These are phyloP conservation scores for Naganishia liquefaciens DNA, from an alignment of 1,284 basidiomycete genomes.

Conservation along the genomic window DNA sequence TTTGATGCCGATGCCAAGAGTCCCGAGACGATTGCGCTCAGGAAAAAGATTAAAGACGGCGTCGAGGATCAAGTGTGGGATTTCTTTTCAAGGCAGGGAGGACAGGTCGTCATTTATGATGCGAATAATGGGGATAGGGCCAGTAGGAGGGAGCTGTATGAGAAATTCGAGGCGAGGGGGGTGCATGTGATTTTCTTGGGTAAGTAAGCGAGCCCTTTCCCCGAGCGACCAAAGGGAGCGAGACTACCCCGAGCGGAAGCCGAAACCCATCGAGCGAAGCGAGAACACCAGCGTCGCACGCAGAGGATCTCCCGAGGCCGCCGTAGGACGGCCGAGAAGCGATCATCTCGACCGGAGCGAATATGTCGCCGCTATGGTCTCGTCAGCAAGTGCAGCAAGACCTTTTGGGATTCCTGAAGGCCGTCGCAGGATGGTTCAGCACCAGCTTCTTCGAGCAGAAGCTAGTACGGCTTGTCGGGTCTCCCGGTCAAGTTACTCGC, in stretches of 20 bases:
- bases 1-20: constrained; percentile 74
- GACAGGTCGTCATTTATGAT: constrained; percentile 98
- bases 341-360: neutral
- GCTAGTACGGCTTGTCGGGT: too few relatives aligned
- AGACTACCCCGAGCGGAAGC: neutral
- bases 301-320: neutral
- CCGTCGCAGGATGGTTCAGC: too few relatives aligned
- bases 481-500: too few relatives aligned
- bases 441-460: too few relatives aligned
- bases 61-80: constrained; percentile 87
- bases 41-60: constrained; percentile 71
- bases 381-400: neutral
- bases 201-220: too few relatives aligned
- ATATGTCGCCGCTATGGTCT: neutral
- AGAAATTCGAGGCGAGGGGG: constrained; percentile 78
- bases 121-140: constrained; percentile 89
- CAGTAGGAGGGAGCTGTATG: constrained; percentile 69
- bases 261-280: neutral
- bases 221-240: neutral
- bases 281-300: neutral
- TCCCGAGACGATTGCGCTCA: constrained; percentile 72
- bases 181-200: constrained; percentile 93
- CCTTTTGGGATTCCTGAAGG: neutral
- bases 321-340: neutral
- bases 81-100: constrained; percentile 73